Percentiles rank a stretch among this genome's conserved stretches.
These are phyloP conservation scores for Grigorovia transvaalensis DNA, from an alignment of 805 yeast species.

Conservation along the genomic window DNA sequence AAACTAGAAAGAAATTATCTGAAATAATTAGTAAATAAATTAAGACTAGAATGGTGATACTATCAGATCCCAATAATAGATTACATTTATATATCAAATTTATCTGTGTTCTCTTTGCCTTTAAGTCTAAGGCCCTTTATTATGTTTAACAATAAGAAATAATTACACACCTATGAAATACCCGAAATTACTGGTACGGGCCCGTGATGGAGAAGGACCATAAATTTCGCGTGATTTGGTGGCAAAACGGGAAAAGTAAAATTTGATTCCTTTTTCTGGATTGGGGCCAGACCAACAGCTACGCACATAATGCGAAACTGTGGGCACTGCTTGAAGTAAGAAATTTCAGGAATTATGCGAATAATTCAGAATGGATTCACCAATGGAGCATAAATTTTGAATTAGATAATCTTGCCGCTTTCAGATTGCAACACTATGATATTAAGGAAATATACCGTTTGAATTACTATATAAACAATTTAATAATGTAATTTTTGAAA, in stretches of 20 bases:
- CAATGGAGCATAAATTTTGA: too few relatives aligned
- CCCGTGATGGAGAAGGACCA: neutral
- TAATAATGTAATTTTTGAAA: neutral
- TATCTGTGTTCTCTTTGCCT: too few relatives aligned
- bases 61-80: neutral
- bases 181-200: neutral
- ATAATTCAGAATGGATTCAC: neutral
- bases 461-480: neutral
- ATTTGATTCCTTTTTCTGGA: neutral
- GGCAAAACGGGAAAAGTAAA: neutral
- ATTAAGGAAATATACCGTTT: too few relatives aligned
- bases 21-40: neutral
- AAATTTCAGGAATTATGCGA: neutral
- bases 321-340: neutral
- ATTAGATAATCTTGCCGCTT: too few relatives aligned
- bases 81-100: neutral
- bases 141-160: too few relatives aligned
- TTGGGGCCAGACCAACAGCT: neutral
- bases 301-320: neutral
- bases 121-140: neutral
- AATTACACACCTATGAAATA: neutral
- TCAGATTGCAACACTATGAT: too few relatives aligned
- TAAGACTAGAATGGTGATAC: too few relatives aligned
- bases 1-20: too few relatives aligned
- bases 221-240: neutral